Evolutionary conservation across 2,329 filamentous ascomycete genomes (phyloP), one percentile per base, ranked within the genome.

Genomic region (Cladosporium sp.): DNA sequence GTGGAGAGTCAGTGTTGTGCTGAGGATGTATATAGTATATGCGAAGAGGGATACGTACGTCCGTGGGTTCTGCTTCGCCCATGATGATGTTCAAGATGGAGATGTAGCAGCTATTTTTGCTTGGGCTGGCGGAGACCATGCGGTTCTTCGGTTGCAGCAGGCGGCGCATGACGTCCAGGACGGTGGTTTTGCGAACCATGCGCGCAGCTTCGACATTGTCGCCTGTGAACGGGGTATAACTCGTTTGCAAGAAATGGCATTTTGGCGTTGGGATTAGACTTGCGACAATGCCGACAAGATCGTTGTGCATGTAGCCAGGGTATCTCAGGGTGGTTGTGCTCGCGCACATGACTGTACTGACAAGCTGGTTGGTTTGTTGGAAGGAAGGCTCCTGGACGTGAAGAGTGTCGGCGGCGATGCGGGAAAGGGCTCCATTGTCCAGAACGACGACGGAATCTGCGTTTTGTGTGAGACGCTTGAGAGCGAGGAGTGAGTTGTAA

Each of bases 271-370:
- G 93, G 55, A 99, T 97, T 37, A 99, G 80, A 17, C 90, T 95
- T 19, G 95, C 93, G 52, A 99, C 80, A 62, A 99, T 97, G 70
- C 92, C 93, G 65, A 96, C 91, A 13, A 99, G 85, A 67, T 99
- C 93, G 70, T 99, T 99, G 77, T 99, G 93, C 93, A 99, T 99
- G 73, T 99, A 99, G 34, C 93, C 93, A 1, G 93, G 93, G 68
- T 99, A 99, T 65, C 93, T 83, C 45, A 99, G 82, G 2, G 95
- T 96, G 8, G 92, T 97, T 3, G 93, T 99, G 66, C 89, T 95
- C 34, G 93, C 93, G 30, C 91, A 96, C 93, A 99, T 99, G 68
- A 99, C 95, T 1, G 95, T 99, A 80, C 82, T 86, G 66, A 87
- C 92, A 30, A 99, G 79, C 69, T 97, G 93, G 68, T 99, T 99